Conservation (phyloP, 208 protist species). For the Phytomonas francai region DNA sequence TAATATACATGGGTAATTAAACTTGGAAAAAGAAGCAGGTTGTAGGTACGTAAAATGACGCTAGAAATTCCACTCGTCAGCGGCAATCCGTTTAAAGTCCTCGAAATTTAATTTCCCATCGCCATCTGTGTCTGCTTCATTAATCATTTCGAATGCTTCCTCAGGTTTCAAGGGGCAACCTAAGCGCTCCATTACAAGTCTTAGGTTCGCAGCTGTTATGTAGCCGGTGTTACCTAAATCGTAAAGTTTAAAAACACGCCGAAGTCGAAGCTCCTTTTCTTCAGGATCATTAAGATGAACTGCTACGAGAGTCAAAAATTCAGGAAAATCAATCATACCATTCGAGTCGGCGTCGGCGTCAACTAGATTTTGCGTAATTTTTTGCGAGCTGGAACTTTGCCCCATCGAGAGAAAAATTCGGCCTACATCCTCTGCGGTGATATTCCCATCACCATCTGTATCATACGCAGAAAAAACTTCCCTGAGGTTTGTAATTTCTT, state of each 20-base stretch:
- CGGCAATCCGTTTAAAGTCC: constrained; percentile 85
- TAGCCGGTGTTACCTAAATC: constrained; percentile 92
- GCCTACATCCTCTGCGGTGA: constrained; percentile 98
- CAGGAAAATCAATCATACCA: constrained; percentile 97
- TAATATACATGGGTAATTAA: background rate
- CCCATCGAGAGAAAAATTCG: constrained; percentile 99
- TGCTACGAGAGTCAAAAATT: constrained; percentile 91
- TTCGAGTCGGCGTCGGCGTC: constrained; percentile 97
- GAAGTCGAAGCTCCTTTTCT: constrained; percentile 90
- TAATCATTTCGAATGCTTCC: constrained; percentile 91
- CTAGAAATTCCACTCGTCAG: constrained; percentile 21
- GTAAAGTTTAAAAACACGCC: constrained; percentile 91
- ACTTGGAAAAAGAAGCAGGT: background rate
- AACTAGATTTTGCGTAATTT: constrained; percentile 94
- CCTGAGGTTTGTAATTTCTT: constrained; percentile 99
- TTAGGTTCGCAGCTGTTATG: constrained; percentile 88
- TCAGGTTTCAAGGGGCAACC: constrained; percentile 87
- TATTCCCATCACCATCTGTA: constrained; percentile 97
- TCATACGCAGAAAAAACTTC: constrained; percentile 99
- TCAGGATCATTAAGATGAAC: constrained; percentile 82
- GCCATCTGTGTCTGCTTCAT: constrained; percentile 81
- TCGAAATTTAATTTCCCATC: constrained; percentile 86
- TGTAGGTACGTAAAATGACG: background rate
- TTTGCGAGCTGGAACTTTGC: constrained; percentile 89
- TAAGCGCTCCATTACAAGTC: constrained; percentile 89